A percentile compares a stretch with the other conserved stretches of the same genome.
These are phyloP conservation scores for Aspergillus sojae DNA, from an alignment of 2,329 filamentous ascomycete genomes.

Conservation along the genomic window DNA sequence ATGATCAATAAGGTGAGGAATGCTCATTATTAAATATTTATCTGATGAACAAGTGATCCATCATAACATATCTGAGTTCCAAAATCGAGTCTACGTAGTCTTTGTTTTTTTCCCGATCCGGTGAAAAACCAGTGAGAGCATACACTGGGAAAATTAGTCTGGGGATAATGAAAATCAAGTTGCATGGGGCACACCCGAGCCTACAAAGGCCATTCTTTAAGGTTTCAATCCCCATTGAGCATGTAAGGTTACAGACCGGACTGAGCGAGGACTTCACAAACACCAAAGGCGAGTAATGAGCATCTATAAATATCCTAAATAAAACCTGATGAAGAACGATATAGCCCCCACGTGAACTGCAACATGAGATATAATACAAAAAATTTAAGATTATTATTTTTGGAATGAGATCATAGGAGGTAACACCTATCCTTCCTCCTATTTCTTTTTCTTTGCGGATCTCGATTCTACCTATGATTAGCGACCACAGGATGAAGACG, in stretches of 20 bases:
- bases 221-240: not conserved
- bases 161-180: not conserved
- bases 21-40: not conserved
- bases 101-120: not conserved
- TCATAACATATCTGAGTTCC: not conserved
- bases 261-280: not conserved
- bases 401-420: not conserved
- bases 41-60: not conserved
- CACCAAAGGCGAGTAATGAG: not conserved
- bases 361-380: not conserved
- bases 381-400: no score
- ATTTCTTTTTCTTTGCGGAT: slow-evolving; percentile 34
- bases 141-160: not conserved
- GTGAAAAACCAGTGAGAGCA: not conserved
- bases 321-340: not conserved
- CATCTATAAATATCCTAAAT: not conserved
- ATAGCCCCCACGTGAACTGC: not conserved
- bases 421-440: not conserved
- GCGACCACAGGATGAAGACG: not conserved
- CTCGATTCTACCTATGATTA: slow-evolving; percentile 25
- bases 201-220: not conserved
- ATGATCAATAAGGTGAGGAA: not conserved
- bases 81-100: not conserved
- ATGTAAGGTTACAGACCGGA: not conserved
- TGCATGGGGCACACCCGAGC: not conserved